Evolutionary conservation across 768 basidiomycete genomes (phyloP), one percentile per base, ranked within the genome.

Genomic region (Lactifluus rugatus): DNA sequence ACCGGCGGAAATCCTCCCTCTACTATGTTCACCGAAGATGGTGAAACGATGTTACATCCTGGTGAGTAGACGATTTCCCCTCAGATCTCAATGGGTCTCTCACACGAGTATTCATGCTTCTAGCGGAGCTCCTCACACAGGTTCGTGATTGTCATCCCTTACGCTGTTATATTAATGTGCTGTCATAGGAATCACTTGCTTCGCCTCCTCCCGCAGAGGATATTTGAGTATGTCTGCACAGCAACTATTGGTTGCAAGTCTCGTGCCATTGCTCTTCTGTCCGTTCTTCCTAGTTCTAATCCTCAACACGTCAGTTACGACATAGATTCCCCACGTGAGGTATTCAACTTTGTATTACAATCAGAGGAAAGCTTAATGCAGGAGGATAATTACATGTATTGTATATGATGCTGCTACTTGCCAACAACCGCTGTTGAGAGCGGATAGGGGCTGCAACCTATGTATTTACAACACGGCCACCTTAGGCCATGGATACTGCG

Each of bases 31-130:
- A 82, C 80, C 2, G 82, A 83, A 65, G 82, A 84, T 65, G 82
- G 80, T 9, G 81, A 80, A 64, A 78, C 81, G 5, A 85, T 85
- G 81, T 69, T 85, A 62, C 82, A 83, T 68, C 81, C 83, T 71
- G 82, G 83, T 84, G 44, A 26, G 79, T 71, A 17, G 9, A 28
- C 17, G 28, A 31, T 6, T 44, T 50, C n/a, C n/a, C 14, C n/a
- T 7, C 23, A 47, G 47, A 45, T 44, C 48, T 42, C 28, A 31
- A 46, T 41, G 36, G 3, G 13, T 21, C 23, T 46, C 66, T 66
- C 62, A 54, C 44, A 37, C 48, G 8, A 5, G 41, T 2, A 5
- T 53, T 46, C 54, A 23, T 16, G 31, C 61, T 44, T 65, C 13
- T 55, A 80, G 82, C 81, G 55, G 82, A 84, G 62, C 71, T 84